These are phyloP conservation scores for Cutaneotrichosporon mucoides DNA, from an alignment of 1,284 basidiomycete genomes.

Conservation along the genomic window DNA sequence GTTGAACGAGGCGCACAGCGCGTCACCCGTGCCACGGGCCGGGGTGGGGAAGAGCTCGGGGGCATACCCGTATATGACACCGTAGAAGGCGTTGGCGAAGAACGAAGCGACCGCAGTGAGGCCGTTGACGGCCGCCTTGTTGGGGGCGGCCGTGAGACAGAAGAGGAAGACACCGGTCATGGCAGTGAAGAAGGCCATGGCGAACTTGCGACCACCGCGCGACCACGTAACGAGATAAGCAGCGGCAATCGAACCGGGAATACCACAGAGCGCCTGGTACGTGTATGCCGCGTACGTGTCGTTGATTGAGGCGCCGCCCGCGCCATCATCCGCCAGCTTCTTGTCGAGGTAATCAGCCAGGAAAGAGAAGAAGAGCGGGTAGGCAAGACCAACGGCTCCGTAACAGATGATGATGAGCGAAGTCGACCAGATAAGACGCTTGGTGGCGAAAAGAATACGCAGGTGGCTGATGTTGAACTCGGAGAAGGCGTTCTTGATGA, in stretches of 20 bases:
- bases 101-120: conserved; percentile 57
- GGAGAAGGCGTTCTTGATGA: conserved; percentile 51
- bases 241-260: conserved; percentile 60
- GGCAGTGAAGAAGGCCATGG: conserved; percentile 55
- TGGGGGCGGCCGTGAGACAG: conserved; percentile 58
- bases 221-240: conserved; percentile 57
- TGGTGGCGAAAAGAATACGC: conserved; percentile 55
- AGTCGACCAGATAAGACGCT: conserved; percentile 56
- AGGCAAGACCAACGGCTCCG: conserved; percentile 60
- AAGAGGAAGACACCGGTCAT: conserved; percentile 60
- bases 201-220: conserved; percentile 55
- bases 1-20: conserved; percentile 56
- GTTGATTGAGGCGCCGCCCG: conserved; percentile 23
- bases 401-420: conserved; percentile 57
- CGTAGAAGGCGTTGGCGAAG: conserved; percentile 54
- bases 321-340: conserved; percentile 13
- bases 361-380: conserved; percentile 52
- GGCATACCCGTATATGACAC: conserved; percentile 59
- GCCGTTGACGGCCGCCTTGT: conserved; percentile 53
- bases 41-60: conserved; percentile 65
- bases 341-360: conserved; percentile 55
- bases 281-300: conserved; percentile 56
- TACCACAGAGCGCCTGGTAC: conserved; percentile 51
- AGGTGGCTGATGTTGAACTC: conserved; percentile 54
- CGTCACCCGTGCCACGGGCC: conserved; percentile 62